These are phyloP conservation scores for Quaeritorhiza haematococci DNA, from an alignment of 371 early-diverging fungal species.

Conservation along the genomic window DNA sequence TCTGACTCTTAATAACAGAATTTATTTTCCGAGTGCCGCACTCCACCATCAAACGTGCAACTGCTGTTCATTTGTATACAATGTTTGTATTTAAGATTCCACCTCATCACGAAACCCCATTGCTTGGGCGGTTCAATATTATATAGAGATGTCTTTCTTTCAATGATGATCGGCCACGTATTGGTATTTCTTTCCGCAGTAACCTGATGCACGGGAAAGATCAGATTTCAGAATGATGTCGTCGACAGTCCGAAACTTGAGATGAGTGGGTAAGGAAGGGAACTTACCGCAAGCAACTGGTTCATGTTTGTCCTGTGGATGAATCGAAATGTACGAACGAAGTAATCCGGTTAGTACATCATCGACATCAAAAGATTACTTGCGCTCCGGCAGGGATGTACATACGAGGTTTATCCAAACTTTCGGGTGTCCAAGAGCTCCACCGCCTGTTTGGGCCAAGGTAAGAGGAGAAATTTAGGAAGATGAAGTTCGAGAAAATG, in stretches of 20 bases:
- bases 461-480: not conserved
- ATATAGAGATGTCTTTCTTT: slow-evolving; percentile 4
- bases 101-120: not conserved
- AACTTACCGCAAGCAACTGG: slow-evolving; percentile 70
- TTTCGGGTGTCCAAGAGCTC: slow-evolving; percentile 89
- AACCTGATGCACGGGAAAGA: slow-evolving; percentile 5
- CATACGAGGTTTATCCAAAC: slow-evolving; percentile 88
- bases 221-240: slow-evolving; percentile 2
- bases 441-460: slow-evolving; percentile 73
- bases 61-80: not conserved
- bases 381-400: not conserved
- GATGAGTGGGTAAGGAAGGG: not conserved
- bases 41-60: not conserved
- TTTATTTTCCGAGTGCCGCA: not conserved
- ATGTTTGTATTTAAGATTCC: not conserved
- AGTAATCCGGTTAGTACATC: not conserved
- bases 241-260: not conserved
- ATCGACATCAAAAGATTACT: not conserved
- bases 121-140: too few relatives aligned
- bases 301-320: slow-evolving; percentile 41
- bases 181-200: slow-evolving; percentile 70
- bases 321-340: not conserved
- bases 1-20: slow-evolving; percentile 6
- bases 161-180: slow-evolving; percentile 57
- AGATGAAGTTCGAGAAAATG: not conserved